Evolutionary conservation across 495 filamentous ascomycete genomes (phyloP).

Genomic region (Penicillium robsamsonii): DNA sequence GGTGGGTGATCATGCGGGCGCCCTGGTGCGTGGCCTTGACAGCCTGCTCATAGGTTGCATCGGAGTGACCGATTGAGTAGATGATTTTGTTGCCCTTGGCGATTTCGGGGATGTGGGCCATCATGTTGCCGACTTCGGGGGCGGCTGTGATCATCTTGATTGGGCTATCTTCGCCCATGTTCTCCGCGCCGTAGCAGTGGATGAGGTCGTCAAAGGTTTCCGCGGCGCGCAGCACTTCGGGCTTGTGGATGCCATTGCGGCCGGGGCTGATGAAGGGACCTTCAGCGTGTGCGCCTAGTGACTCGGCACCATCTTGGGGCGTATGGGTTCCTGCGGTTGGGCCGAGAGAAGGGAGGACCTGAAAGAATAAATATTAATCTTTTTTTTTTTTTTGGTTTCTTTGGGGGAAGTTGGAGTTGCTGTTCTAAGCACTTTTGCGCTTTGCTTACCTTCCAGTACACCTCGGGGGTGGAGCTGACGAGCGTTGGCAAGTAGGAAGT

Average conservation of each 20-base stretch:
- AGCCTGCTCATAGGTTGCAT: slow-evolving; percentile 75
- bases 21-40: slow-evolving; percentile 62
- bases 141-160: slow-evolving; percentile 80
- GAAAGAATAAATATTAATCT: neutral
- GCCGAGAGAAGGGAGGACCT: slow-evolving; percentile 70
- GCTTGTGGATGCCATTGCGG: slow-evolving; percentile 73
- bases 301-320: slow-evolving; percentile 67
- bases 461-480: slow-evolving; percentile 59
- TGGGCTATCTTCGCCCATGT: slow-evolving; percentile 43
- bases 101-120: slow-evolving; percentile 58
- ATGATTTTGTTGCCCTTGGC: slow-evolving; percentile 55
- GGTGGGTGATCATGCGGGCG: slow-evolving; percentile 81
- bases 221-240: slow-evolving; percentile 56
- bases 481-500: slow-evolving; percentile 82
- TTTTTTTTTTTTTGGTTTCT: slow-evolving; percentile 8
- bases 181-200: slow-evolving; percentile 65
- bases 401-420: neutral
- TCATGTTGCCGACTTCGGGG: slow-evolving; percentile 69
- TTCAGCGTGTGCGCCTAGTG: slow-evolving; percentile 80
- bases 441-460: slow-evolving; percentile 60
- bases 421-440: neutral
- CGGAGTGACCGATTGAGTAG: slow-evolving; percentile 77
- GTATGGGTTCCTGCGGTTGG: slow-evolving; percentile 53
- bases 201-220: slow-evolving; percentile 57
- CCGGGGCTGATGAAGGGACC: slow-evolving; percentile 73